Evolutionary conservation across 805 yeast species (phyloP).

Genomic region (Kluyveromyces siamensis): DNA sequence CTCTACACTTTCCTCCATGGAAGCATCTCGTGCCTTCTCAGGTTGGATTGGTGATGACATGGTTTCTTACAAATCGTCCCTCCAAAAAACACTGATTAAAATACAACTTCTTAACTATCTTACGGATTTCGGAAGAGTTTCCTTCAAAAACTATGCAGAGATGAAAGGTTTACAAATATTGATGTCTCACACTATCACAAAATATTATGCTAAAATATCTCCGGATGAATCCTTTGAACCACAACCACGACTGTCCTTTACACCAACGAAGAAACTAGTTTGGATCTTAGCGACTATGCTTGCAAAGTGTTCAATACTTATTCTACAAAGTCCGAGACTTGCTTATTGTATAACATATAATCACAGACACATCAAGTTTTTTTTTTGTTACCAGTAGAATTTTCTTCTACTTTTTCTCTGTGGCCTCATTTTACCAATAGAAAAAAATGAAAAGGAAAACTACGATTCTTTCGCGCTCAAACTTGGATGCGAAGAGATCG

Average conservation of each 20-base stretch:
- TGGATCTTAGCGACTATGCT: too few relatives aligned
- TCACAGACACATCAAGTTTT: neutral
- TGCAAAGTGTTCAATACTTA: neutral
- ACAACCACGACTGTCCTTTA: neutral
- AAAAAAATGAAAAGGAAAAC: neutral
- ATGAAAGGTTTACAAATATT: neutral
- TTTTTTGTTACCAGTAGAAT: neutral
- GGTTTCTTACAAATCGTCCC: neutral
- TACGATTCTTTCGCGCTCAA: neutral
- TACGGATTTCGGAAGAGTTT: neutral
- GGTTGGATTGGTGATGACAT: neutral
- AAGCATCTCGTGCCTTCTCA: neutral
- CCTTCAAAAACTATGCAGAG: neutral
- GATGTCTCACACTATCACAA: neutral
- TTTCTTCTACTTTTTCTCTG: neutral
- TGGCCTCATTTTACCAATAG: neutral
- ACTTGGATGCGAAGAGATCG: neutral
- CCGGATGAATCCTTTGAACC: neutral
- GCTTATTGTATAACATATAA: neutral
- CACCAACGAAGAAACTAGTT: neutral
- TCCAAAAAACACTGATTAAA: neutral
- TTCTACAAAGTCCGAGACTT: neutral
- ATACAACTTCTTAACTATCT: neutral
- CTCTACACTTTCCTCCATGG: constrained; percentile 15
- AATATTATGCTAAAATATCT: neutral